A percentile compares a stretch with the other conserved stretches of the same genome.
These are phyloP conservation scores for Coelastrella sp. DNA, from an alignment of 139 green algal species.

Conservation along the genomic window DNA sequence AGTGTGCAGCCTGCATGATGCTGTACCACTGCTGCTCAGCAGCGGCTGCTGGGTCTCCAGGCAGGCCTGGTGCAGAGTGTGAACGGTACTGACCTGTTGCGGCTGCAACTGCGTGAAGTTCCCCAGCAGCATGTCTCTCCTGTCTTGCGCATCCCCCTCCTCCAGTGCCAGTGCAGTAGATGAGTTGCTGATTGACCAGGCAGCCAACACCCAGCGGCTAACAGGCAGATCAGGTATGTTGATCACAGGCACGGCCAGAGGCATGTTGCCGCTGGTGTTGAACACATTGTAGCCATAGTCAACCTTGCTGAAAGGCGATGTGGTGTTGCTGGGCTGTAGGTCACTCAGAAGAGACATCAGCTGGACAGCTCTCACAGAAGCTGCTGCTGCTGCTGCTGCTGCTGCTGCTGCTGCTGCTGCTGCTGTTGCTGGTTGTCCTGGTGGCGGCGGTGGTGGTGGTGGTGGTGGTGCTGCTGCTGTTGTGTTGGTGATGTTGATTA, in stretches of 20 bases:
- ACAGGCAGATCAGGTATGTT: background rate
- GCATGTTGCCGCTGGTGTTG: background rate
- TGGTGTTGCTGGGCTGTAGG: background rate
- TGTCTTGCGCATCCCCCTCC: background rate
- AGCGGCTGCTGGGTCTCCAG: too few relatives aligned
- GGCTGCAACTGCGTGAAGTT: background rate
- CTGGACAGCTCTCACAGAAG: background rate
- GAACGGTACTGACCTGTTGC: background rate
- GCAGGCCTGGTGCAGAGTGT: background rate
- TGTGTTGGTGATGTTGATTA: background rate
- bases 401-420: background rate
- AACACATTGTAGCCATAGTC: background rate
- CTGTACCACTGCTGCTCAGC: too few relatives aligned
- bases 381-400: background rate
- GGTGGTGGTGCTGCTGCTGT: background rate
- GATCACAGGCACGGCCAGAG: background rate
- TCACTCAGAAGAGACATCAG: background rate
- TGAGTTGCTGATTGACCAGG: background rate
- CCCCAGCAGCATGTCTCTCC: background rate
- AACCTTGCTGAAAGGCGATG: background rate
- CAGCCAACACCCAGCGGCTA: background rate
- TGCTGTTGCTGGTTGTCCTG: background rate
- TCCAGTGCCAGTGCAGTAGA: background rate
- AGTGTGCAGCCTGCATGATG: too few relatives aligned
- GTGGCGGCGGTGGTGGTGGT: background rate